Conservation (phyloP, 2,329 filamentous ascomycete species). For the Mollisiaceae sp. region DNA sequence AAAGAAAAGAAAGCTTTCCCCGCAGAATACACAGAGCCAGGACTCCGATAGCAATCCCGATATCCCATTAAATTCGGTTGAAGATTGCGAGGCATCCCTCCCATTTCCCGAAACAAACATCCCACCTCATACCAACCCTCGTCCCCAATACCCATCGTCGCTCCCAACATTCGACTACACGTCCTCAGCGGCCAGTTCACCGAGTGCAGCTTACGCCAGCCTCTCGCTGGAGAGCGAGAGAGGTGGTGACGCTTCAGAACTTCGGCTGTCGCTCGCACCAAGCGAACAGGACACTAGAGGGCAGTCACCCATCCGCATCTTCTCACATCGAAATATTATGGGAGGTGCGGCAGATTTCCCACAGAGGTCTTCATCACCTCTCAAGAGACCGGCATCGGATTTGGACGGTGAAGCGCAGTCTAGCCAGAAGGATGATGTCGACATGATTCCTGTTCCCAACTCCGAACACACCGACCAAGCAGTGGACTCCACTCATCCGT, state of each 20-base stretch:
- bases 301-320: constrained; percentile 57
- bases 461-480: constrained; percentile 22
- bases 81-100: constrained; percentile 50
- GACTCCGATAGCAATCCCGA: constrained; percentile 37
- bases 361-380: constrained; percentile 66
- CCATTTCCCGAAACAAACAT: constrained; percentile 52
- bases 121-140: constrained; percentile 53
- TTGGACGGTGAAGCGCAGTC: constrained; percentile 38
- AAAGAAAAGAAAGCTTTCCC: constrained; percentile 74
- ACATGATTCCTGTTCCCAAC: constrained; percentile 39
- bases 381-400: constrained; percentile 63
- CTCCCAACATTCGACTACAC: constrained; percentile 55
- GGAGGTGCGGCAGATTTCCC: constrained; percentile 62
- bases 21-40: constrained; percentile 34
- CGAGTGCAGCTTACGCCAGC: constrained; percentile 61
- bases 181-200: constrained; percentile 62
- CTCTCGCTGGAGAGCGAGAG: constrained; percentile 62
- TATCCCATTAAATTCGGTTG: constrained; percentile 40
- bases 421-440: constrained; percentile 41
- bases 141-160: constrained; percentile 50
- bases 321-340: constrained; percentile 59
- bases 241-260: constrained; percentile 43
- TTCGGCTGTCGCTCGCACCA: constrained; percentile 44
- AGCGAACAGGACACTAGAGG: constrained; percentile 42
- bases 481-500: constrained; percentile 15